Conservation (phyloP, 192 early-diverging fungal genomes). For the Podila minutissima region DNA sequence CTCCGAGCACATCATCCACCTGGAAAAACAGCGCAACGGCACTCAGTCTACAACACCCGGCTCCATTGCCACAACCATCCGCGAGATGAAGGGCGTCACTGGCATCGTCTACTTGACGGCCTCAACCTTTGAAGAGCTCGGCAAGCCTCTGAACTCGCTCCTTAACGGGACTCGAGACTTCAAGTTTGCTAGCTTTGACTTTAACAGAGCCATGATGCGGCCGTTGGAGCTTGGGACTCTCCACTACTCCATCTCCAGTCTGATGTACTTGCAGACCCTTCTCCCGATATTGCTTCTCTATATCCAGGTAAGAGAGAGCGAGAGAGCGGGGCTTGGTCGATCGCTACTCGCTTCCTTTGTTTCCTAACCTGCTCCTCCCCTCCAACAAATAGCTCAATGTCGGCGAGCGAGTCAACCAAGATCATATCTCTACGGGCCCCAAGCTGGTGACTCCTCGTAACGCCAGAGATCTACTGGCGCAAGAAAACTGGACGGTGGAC, state of each 20-base stretch:
- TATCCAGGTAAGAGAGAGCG: slow-evolving; percentile 20
- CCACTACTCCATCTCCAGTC: slow-evolving; percentile 35
- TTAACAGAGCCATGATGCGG: slow-evolving; percentile 4
- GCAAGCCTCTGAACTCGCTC: background rate
- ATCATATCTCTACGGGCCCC: slow-evolving; percentile 24
- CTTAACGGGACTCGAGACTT: slow-evolving; percentile 26
- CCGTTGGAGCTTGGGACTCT: background rate
- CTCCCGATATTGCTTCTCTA: slow-evolving; percentile 26
- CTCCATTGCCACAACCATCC: background rate
- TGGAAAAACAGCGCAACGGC: slow-evolving; percentile 4
- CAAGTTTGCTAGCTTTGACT: slow-evolving; percentile 41
- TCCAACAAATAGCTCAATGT: slow-evolving; percentile 12
- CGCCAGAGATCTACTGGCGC: slow-evolving; percentile 23
- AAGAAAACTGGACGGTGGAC: slow-evolving; percentile 15
- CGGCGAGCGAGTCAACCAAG: slow-evolving; percentile 25
- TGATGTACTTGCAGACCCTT: slow-evolving; percentile 33
- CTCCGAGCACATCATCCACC: slow-evolving; percentile 14
- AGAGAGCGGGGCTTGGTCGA: background rate
- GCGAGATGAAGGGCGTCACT: background rate
- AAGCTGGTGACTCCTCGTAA: slow-evolving; percentile 26
- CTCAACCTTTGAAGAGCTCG: slow-evolving; percentile 3
- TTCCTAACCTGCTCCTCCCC: background rate
- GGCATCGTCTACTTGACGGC: slow-evolving; percentile 35
- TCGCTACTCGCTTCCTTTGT: background rate
- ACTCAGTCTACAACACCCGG: background rate